Evolutionary conservation across 2,329 filamentous ascomycete species (phyloP).

Genomic region (Keithomyces neogunnii): DNA sequence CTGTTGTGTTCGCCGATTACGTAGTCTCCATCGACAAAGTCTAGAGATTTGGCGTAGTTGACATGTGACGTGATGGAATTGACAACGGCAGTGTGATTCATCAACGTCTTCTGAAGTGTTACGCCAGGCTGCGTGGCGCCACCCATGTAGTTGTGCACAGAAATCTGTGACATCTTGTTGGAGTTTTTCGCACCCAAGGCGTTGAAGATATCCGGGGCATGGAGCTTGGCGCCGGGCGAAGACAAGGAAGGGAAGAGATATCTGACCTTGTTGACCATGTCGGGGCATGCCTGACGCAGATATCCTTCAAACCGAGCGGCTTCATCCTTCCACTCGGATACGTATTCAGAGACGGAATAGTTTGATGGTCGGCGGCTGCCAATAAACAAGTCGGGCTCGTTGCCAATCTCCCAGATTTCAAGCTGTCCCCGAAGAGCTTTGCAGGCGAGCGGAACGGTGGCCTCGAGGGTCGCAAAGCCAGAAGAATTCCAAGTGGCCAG

Average conservation of each 20-base stretch:
- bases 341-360: slow-evolving; percentile 11
- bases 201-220: slow-evolving; percentile 19
- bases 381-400: slow-evolving; percentile 16
- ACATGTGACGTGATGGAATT: slow-evolving; percentile 20
- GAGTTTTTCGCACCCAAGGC: not conserved
- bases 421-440: slow-evolving; percentile 15
- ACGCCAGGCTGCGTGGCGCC: slow-evolving; percentile 26
- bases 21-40: slow-evolving; percentile 23
- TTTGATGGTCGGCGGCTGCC: slow-evolving; percentile 10
- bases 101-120: slow-evolving; percentile 27
- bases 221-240: slow-evolving; percentile 10
- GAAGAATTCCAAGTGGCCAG: slow-evolving; percentile 15
- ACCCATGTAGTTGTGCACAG: slow-evolving; percentile 21
- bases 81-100: slow-evolving; percentile 27
- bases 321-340: slow-evolving; percentile 13
- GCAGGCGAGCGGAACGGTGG: slow-evolving; percentile 15
- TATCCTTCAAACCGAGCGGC: slow-evolving; percentile 10
- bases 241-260: slow-evolving; percentile 13
- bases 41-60: slow-evolving; percentile 13
- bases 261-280: slow-evolving; percentile 7
- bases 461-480: slow-evolving; percentile 12
- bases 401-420: slow-evolving; percentile 14
- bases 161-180: slow-evolving; percentile 8
- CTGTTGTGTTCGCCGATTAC: slow-evolving; percentile 41
- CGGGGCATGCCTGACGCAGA: slow-evolving; percentile 10